These are phyloP conservation scores for Acmispon strigosus DNA, from an alignment of 306 rosid species.

Conservation along the genomic window DNA sequence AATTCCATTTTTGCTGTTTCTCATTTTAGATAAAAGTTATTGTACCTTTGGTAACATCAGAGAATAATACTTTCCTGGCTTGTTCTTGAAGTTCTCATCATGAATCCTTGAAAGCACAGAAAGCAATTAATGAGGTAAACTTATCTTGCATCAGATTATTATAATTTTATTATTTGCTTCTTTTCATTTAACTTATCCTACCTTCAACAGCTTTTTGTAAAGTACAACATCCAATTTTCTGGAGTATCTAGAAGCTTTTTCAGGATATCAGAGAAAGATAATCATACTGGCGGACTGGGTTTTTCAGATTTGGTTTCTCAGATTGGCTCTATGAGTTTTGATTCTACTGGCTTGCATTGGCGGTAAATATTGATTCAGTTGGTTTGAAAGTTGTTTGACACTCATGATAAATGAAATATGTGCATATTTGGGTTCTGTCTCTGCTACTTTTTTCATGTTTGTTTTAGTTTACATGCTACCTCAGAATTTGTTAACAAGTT, in stretches of 20 bases:
- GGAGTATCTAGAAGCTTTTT: conserved; percentile 93
- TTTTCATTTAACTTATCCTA: conserved; percentile 18
- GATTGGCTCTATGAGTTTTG: conserved; percentile 91
- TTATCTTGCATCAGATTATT: conserved; percentile 17
- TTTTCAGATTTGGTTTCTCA: conserved; percentile 80
- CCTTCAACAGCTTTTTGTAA: conserved; percentile 87
- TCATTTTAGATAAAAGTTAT: conserved; percentile 6
- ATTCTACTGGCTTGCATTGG: conserved; percentile 94
- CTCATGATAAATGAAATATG: conserved; percentile 12
- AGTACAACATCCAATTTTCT: conserved; percentile 94
- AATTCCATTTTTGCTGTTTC: conserved; percentile 18
- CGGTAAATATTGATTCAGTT: conserved; percentile 46
- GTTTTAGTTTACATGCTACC: conserved; percentile 7
- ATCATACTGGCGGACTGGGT: conserved; percentile 41
- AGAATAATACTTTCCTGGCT: conserved; percentile 25
- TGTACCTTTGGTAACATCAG: neutral
- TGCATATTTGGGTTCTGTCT: conserved; percentile 8
- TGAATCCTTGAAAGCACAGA: conserved; percentile 93
- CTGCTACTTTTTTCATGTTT: neutral
- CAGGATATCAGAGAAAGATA: conserved; percentile 54
- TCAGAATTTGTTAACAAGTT: conserved; percentile 4
- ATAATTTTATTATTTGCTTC: conserved; percentile 10
- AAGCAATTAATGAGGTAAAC: conserved; percentile 92
- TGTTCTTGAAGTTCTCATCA: conserved; percentile 84
- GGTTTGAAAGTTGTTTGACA: conserved; percentile 16